These are phyloP conservation scores for Tuber microsphaerosporum DNA, from an alignment of 495 filamentous ascomycete genomes.

Conservation along the genomic window DNA sequence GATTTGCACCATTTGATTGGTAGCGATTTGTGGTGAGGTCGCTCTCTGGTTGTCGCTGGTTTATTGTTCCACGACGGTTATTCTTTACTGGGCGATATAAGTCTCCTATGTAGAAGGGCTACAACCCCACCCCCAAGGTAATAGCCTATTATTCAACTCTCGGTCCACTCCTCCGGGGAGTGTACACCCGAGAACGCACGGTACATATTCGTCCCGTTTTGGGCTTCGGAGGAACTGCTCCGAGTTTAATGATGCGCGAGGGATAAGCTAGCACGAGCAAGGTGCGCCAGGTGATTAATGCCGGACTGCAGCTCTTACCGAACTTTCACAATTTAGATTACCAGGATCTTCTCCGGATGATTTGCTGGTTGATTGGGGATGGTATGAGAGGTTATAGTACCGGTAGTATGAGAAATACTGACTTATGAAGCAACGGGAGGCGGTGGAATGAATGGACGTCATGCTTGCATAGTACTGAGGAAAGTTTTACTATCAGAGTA, in stretches of 20 bases:
- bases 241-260: neutral
- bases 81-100: neutral
- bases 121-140: neutral
- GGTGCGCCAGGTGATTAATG: neutral
- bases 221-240: neutral
- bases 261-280: neutral
- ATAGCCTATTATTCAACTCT: neutral
- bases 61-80: neutral
- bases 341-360: neutral
- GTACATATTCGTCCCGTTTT: neutral
- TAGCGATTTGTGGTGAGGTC: neutral
- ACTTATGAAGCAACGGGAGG: neutral
- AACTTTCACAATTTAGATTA: too few species aligned
- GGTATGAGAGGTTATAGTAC: neutral
- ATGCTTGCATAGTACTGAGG: too few species aligned
- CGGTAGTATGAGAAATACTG: neutral
- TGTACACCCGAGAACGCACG: neutral
- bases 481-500: too few species aligned
- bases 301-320: too few species aligned
- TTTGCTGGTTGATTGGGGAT: neutral
- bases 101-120: neutral
- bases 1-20: constrained; percentile 49
- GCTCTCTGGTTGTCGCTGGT: neutral
- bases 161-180: neutral
- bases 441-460: neutral